Base-by-base conservation (phyloP, 345 rosid species). In the Eucalyptus erythrocorys region DNA sequence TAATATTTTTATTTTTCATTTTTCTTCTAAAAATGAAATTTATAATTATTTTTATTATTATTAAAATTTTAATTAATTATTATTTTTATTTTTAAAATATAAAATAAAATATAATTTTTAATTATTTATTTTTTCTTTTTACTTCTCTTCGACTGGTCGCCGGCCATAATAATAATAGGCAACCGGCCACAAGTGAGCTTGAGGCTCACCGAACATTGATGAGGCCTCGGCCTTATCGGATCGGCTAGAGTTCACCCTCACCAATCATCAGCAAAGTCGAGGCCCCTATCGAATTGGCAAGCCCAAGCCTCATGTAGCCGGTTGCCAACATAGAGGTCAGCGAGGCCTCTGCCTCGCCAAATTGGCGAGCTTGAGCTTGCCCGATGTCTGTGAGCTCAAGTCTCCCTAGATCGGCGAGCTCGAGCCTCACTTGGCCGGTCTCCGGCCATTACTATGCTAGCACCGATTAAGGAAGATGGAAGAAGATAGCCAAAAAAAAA, bases 211-310 rank as follows among this genome's bases (percentile, higher is more conserved):
- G 1, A 16, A 50, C 17, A 3, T 50, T 50, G 21, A 50, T 0
- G 0, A 50, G 21, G 53, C 53, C 53, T 50, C 1, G 6, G 8
- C 8, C 53, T 50, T 0, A 0, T 50, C 2, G 6, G 0, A 50
- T 50, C 0, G 4, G 1, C 1, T 6, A 4, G 53, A 50, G 53
- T 50, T 50, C 1, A 8, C 8, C 3, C 8, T 50, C 21, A 16
- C 53, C 21, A 50, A 50, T 50, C 8, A 50, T 0, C 0, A 1
- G 8, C 53, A 16, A 50, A 50, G 21, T 16, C 2, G 1, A 50
- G 4, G 8, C 21, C 21, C 53, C 0, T 6, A 0, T 50, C 0
- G 1, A 3, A 50, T 50, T 0, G 3, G 21, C 0, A 1, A 50
- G 21, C 53, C 6, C 1, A 50, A 50, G 53, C 4, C 53, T 50